Evolutionary conservation across 2,329 filamentous ascomycete genomes (phyloP), one percentile per base, ranked within the genome.

Genomic region (Fusarium oxysporum): DNA sequence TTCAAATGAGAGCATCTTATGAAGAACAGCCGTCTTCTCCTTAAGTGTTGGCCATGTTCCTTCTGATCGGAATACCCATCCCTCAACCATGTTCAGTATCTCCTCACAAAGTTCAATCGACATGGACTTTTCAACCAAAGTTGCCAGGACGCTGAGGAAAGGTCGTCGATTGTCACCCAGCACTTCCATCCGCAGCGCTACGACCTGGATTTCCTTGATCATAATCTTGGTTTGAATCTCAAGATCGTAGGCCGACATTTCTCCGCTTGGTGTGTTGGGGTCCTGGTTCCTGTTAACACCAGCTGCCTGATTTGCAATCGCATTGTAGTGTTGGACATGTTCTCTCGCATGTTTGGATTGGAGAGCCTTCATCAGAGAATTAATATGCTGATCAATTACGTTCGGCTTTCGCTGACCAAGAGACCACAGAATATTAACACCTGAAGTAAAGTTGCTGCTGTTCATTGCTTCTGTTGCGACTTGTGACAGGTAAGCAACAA

Each of bases 1-100:
- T 82, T 99, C 96, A 76, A 99, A 99, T 0, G 95, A 92, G 21
- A 98, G 85, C 96, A 99, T 99, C 84, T 99, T 99, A 78, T 97
- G 95, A n/a, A 99, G 85, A 2, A 99, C 96, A 2, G 97, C 97
- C 1, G 96, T 98, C 85, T 99, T 99, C 83, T 99, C 97, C 82
- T 99, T 99, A 3, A 99, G 87, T 0, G 96, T 99, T 1, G 96
- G 96, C 88, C 96, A 98, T 4, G 95, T 96, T 72, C 97, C 96
- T 65, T 94, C 95, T 1, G 94, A 96, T 73, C 94, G 90, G 85
- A 99, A 99, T 10, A 99, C 93, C 97, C 97, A 99, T 37, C 88
- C 89, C 80, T 98, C 96, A 8, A 98, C 96, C 89, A 99, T 96
- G 56, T 92, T 91, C 33, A 99, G 85, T 61, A 99, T 95, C 84